These are phyloP conservation scores for Trametes cubensis DNA, from an alignment of 768 basidiomycete species.

Conservation along the genomic window DNA sequence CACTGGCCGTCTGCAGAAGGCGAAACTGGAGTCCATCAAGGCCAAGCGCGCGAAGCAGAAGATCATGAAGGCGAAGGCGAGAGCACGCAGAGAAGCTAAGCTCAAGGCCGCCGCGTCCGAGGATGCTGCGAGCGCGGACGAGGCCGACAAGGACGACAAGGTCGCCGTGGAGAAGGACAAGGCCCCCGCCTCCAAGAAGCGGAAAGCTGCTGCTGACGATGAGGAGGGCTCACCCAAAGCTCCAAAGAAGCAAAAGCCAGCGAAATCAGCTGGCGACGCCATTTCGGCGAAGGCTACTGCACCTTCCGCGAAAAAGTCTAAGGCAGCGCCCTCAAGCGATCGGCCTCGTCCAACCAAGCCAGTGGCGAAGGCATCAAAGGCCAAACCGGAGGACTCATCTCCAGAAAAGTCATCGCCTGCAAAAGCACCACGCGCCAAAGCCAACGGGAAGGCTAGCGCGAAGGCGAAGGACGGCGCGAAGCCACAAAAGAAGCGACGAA, in stretches of 20 bases:
- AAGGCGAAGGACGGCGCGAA: neutral
- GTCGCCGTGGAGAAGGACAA: constrained; percentile 1
- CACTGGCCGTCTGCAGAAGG: constrained; percentile 42
- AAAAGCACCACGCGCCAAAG: neutral
- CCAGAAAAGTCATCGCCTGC: neutral
- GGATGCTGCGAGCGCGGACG: constrained; percentile 1
- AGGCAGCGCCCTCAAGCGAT: neutral
- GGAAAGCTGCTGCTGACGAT: constrained; percentile 21
- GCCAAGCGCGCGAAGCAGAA: constrained; percentile 54
- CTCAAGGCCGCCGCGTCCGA: constrained; percentile 9
- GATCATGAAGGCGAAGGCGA: constrained; percentile 44
- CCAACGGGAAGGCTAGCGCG: neutral
- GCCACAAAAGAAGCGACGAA: constrained; percentile 13
- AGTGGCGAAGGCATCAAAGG: neutral
- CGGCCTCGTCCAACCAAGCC: neutral
- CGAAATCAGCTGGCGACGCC: constrained; percentile 5
- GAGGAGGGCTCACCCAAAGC: neutral
- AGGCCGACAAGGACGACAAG: neutral
- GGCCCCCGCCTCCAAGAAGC: constrained; percentile 25
- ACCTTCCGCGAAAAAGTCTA: neutral
- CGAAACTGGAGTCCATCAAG: constrained; percentile 46
- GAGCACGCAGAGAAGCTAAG: constrained; percentile 30
- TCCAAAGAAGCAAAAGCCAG: neutral
- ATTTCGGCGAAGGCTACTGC: neutral
- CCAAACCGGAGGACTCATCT: neutral